Evolutionary conservation across 163 green algal species (phyloP).

Genomic region (Chlamydomonas reinhardtii): DNA sequence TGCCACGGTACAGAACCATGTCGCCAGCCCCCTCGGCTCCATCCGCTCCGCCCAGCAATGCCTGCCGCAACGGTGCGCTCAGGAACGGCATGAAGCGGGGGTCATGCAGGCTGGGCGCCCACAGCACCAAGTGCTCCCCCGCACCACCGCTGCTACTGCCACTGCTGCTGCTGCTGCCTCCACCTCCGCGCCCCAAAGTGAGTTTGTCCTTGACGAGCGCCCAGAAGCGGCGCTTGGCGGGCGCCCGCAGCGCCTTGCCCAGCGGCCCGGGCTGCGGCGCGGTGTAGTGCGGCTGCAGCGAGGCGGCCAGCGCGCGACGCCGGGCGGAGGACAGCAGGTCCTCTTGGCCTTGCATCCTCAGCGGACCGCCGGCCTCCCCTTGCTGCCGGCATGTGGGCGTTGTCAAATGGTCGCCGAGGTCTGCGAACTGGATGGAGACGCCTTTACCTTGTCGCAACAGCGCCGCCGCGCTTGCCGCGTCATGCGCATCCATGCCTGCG

Average conservation of each 20-base stretch:
- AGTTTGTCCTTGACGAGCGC: not conserved
- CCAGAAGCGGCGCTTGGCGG: conserved; percentile 19
- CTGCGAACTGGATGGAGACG: too few species aligned
- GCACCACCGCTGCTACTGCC: not conserved
- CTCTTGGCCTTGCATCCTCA: too few species aligned
- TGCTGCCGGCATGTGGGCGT: too few species aligned
- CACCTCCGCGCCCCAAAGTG: too few species aligned
- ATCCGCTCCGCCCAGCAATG: not conserved
- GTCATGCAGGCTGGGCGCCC: not conserved
- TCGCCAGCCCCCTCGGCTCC: not conserved
- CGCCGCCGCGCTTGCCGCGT: too few species aligned
- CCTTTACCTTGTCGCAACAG: too few species aligned
- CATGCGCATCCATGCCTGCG: too few species aligned
- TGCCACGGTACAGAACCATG: conserved; percentile 17
- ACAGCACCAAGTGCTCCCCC: not conserved
- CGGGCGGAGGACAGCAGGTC: not conserved
- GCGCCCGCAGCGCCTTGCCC: not conserved
- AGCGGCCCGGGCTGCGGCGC: not conserved
- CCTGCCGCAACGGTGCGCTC: not conserved
- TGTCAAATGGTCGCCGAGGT: too few species aligned
- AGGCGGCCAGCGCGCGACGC: not conserved
- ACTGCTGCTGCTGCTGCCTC: too few species aligned
- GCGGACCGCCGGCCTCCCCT: too few species aligned
- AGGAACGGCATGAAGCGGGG: conserved; percentile 32
- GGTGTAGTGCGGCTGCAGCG: conserved; percentile 3